These are phyloP conservation scores for Coemansia sp. DNA, from an alignment of 192 early-diverging fungal species.

Conservation along the genomic window DNA sequence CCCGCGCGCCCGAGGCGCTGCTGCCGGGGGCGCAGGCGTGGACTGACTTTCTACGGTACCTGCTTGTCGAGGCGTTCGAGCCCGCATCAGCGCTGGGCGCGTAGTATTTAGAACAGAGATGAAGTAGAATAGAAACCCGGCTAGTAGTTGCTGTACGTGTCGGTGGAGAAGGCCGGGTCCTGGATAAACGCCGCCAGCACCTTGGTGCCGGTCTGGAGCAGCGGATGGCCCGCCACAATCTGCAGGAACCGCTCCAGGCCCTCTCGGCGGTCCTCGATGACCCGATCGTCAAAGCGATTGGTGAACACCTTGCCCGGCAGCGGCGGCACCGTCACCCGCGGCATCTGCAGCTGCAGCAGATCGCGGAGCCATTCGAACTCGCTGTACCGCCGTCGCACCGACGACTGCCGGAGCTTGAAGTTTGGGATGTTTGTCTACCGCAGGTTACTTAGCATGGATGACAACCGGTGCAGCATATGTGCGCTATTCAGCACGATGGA, in stretches of 20 bases:
- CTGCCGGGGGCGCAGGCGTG: not conserved
- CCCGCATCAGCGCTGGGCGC: not conserved
- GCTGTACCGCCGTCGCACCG: conserved; percentile 87
- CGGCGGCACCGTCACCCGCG: conserved; percentile 90
- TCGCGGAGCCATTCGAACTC: conserved; percentile 99
- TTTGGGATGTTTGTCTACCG: conserved; percentile 87
- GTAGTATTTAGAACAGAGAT: not conserved
- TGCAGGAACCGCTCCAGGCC: conserved; percentile 94
- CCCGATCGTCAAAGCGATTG: conserved; percentile 90
- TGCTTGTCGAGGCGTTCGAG: not conserved
- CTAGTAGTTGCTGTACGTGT: conserved; percentile 55
- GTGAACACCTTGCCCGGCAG: conserved; percentile 97
- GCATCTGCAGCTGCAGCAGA: conserved; percentile 83
- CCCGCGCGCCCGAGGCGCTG: not conserved
- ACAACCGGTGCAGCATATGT: not conserved
- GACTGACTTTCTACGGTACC: not conserved
- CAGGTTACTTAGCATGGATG: not conserved
- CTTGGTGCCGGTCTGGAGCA: conserved; percentile 96
- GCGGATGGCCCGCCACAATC: conserved; percentile 93
- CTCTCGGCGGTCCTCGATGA: conserved; percentile 87
- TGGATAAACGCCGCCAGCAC: conserved; percentile 91
- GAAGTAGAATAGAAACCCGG: not conserved
- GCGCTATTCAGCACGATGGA: not conserved
- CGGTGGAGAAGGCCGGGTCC: conserved; percentile 80
- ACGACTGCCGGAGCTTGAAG: conserved; percentile 81